Base-by-base conservation (phyloP, 2,329 filamentous ascomycete genomes). In the Gnomoniopsis sp. region DNA sequence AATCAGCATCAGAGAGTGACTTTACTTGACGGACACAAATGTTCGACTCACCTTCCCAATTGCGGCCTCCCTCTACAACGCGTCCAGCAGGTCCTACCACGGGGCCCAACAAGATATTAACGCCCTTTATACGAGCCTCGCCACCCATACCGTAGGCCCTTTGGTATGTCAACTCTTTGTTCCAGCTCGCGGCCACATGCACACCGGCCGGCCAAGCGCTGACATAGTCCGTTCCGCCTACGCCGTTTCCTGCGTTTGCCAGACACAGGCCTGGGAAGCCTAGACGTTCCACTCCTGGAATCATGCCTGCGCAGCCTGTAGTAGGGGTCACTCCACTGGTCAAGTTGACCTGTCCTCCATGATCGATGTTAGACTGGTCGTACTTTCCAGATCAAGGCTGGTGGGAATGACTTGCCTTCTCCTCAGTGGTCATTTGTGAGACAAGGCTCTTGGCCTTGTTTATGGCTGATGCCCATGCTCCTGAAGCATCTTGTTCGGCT, bases 51-150 rank as follows among this genome's bases (percentile, higher is more conserved):
- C 74, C 77, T 62, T 80, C 77, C 77, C 86, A 89, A 62, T 87
- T 88, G 54, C 88, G 75, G 0, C 88, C 88, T 50, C 83, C 82
- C 22, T 77, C 75, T 1, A 85, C 82, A 51, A 86, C 77, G 2
- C 86, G 77, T 10, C 87, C 87, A 0, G 87, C 68, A 0, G 87
- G 86, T 0, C 86, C 86, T 59, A 90, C 85, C 0, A 90, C 90
- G 2, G 91, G 91, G 0, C 90, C 91, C 10, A 96, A 79, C 58
- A 88, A 82, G 15, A 95, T 80, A 68, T 96, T 89, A 33, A 91
- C 85, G 50, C 91, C 91, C 71, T 96, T 96, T 46, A 75, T 83
- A 62, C 81, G 83, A 69, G 90, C 89, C 71, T 96, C 91, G 58
- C 79, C 77, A 3, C 87, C 91, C 87, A 96, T 91, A 51, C 87